A percentile compares a stretch with the other conserved stretches of the same genome.
Evolutionary conservation across 140 eudicot species (phyloP).

Genomic region (Stevia rebaudiana): DNA sequence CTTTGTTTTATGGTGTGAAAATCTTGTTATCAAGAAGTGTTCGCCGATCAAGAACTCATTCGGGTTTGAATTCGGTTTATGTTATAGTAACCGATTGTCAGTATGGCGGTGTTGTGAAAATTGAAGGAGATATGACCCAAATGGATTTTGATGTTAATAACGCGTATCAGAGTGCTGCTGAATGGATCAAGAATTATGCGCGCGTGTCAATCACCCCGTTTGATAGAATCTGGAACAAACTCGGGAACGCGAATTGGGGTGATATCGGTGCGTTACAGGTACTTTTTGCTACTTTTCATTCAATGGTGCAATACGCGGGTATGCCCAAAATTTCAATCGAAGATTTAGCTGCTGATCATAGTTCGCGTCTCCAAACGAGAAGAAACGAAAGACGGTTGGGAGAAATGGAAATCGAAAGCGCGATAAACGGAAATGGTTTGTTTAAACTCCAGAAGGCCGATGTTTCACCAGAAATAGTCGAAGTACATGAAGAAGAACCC

Average conservation of each 20-base stretch:
- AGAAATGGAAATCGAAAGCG: conserved; percentile 46
- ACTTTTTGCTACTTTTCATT: conserved; percentile 70
- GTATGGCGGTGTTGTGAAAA: conserved; percentile 79
- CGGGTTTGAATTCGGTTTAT: conserved; percentile 54
- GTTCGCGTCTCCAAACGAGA: conserved; percentile 78
- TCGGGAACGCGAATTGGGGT: conserved; percentile 95
- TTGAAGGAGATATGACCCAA: conserved; percentile 88
- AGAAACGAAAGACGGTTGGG: conserved; percentile 55
- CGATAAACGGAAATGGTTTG: conserved; percentile 46
- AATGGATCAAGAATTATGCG: conserved; percentile 68
- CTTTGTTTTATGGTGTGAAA: conserved; percentile 65
- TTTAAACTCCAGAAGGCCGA: conserved; percentile 44
- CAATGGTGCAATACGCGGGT: conserved; percentile 61
- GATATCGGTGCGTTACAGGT: conserved; percentile 81
- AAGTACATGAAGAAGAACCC: conserved; percentile 55
- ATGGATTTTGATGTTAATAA: conserved; percentile 44
- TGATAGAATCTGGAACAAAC: conserved; percentile 81
- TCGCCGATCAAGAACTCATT: conserved; percentile 49
- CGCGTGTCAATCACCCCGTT: conserved; percentile 67
- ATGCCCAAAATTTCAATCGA: conserved; percentile 69
- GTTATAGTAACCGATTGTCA: conserved; percentile 70
- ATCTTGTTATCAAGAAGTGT: conserved; percentile 72
- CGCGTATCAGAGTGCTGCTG: conserved; percentile 69
- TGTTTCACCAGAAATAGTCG: conserved; percentile 66
- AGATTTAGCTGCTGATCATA: conserved; percentile 79